Evolutionary conservation across 257 asterid genomes (phyloP), one percentile per base, ranked within the genome.

Genomic region (Capsicum chinense): DNA sequence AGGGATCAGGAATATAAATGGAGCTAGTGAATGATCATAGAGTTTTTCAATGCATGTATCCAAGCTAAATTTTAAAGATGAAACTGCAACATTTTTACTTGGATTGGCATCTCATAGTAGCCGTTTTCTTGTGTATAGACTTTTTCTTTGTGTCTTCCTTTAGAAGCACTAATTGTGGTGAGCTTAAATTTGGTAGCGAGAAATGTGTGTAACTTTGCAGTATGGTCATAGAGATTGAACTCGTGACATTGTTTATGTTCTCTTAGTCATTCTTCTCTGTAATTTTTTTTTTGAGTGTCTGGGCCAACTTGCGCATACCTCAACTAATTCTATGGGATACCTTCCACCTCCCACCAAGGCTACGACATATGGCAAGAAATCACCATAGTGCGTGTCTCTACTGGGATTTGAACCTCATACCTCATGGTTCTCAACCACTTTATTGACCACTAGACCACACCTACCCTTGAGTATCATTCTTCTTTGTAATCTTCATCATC

Each of bases 111-210:
- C 19, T 10, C 48, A 35, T 12, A 33, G 73, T 33, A 13, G 73
- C 73, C 33, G 5, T 14, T 33, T 66, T 3, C 70, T 66, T 66
- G 73, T 48, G 19, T 33, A 66, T 1, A 66, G 73, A 33, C 48
- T 13, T 5, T 33, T 33, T 15, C 15, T 68, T 68, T 68, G 52
- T 68, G 21, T 68, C 76, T 68, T 37, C 52, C 19, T 37, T 68
- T 68, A 15, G 76, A 68, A 37, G 52, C 26, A 68, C 52, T 68
- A 68, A 68, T n/a, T 66, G 73, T 66, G 47, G 73, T 66, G 73
- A 33, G 73, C 48, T 66, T 5, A 66, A 66, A 33, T 66, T 33
- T 67, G 52, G 76, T 15, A 15, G 52, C 13, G 35, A 37, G 52
- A 68, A 67, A 14, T 37, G 26, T 68, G 52, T 12, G 52, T 26